These are phyloP conservation scores for Gracilariopsis chorda DNA, from an alignment of 23 red algal species.

Conservation along the genomic window DNA sequence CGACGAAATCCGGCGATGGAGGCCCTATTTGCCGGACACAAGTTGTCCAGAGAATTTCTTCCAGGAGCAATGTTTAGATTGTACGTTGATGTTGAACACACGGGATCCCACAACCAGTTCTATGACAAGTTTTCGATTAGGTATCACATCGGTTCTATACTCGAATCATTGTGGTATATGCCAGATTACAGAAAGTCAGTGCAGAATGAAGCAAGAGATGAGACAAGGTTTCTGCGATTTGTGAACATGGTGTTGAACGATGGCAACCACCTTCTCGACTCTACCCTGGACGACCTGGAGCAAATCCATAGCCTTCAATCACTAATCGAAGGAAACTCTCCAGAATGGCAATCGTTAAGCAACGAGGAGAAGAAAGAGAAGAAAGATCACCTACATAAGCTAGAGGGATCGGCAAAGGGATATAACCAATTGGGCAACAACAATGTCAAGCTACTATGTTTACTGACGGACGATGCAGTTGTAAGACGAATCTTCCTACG, in stretches of 20 bases:
- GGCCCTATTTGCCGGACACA: conserved; percentile 65
- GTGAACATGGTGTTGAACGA: conserved; percentile 98
- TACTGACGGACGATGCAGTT: conserved; percentile 82
- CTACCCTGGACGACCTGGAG: conserved; percentile 67
- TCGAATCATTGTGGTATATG: conserved; percentile 85
- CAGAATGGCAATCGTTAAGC: conserved; percentile 58
- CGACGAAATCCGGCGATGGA: conserved; percentile 68
- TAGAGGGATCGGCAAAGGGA: conserved; percentile 72
- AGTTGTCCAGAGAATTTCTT: conserved; percentile 66
- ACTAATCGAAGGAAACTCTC: conserved; percentile 26
- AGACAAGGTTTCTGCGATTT: conserved; percentile 82
- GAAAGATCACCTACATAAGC: conserved; percentile 60
- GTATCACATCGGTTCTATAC: conserved; percentile 80
- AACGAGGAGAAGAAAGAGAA: conserved; percentile 83
- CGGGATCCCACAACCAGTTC: conserved; percentile 92
- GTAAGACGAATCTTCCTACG: conserved; percentile 77
- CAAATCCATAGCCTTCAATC: conserved; percentile 81
- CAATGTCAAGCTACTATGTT: conserved; percentile 79
- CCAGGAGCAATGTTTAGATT: conserved; percentile 84
- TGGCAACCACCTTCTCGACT: conserved; percentile 94
- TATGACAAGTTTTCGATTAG: conserved; percentile 99
- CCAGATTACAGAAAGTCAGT: conserved; percentile 75
- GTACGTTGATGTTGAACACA: conserved; percentile 98
- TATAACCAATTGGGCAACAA: conserved; percentile 85
- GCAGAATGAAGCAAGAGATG: conserved; percentile 68